Base-by-base conservation (phyloP, 2,329 filamentous ascomycete genomes). In the Penicillium sp. region DNA sequence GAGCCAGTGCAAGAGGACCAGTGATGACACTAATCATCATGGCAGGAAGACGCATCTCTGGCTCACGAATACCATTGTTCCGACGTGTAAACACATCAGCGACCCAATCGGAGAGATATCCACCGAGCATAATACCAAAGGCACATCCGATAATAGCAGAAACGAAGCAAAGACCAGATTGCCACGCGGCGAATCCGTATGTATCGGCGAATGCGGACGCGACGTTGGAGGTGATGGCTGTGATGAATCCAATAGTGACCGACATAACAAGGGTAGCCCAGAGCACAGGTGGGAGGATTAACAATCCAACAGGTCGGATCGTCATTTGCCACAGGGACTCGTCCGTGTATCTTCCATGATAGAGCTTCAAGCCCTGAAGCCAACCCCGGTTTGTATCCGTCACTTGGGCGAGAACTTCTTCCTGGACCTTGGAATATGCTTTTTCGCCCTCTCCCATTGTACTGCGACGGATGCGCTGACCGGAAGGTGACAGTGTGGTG, bases 91-190 rank as follows among this genome's bases (percentile, higher is more conserved):
- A 67, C 46, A 60, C 66, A 44, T 75, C 66, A 10, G 73, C 73
- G 3, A 71, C 62, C 61, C 58, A 62, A 51, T 75, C 73, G 11
- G 68, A 69, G 24, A 74, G 55, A 44, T 75, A 68, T 1, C 83
- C 83, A 14, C 82, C 82, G 1, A 79, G 76, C 3, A 79, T 75
- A n/a, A 83, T 78, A 11, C 80, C 83, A 14, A 61, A 52, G 13
- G 31, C 19, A 42, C 53, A 59, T 14, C 59, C 59, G 5, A 61
- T 39, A 14, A 61, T 45, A 27, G 52, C 58, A 7, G 55, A 13
- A 29, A 84, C 65, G 59, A 84, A 85, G 59, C 79, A 81, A 4
- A 85, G 74, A 0, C 82, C 83, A 1, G 69, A 65, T 56, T 75
- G 71, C 63, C 68, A 74, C 4, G 71, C 49, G 27, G 57, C 58